Percentiles rank a stretch among this genome's conserved stretches.
Evolutionary conservation across 1,139 yeast genomes (phyloP).

Genomic region (Geotrichum fermentans): DNA sequence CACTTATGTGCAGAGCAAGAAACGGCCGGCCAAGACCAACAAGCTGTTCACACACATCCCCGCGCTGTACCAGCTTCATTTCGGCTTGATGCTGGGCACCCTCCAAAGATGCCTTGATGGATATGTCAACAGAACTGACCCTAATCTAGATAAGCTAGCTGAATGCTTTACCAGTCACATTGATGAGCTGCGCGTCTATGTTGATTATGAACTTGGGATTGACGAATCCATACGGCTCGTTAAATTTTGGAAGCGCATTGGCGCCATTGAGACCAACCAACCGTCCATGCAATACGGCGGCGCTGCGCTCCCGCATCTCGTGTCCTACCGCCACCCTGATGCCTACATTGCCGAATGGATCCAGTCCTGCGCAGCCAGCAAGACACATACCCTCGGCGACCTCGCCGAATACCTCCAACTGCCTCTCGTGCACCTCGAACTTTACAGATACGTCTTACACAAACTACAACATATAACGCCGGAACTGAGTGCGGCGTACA

Average conservation of each 20-base stretch:
- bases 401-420: conserved; percentile 28
- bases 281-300: conserved; percentile 19
- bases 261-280: conserved; percentile 19
- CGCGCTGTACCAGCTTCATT: conserved; percentile 28
- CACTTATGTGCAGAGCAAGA: conserved; percentile 23
- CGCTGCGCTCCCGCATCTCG: conserved; percentile 21
- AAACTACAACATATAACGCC: conserved; percentile 9
- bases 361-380: conserved; percentile 21
- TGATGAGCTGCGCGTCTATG: conserved; percentile 22
- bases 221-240: conserved; percentile 18
- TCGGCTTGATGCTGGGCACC: conserved; percentile 23
- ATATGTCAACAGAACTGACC: conserved; percentile 12
- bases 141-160: conserved; percentile 21
- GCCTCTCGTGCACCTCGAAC: conserved; percentile 22
- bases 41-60: conserved; percentile 28
- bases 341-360: conserved; percentile 30
- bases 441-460: conserved; percentile 9
- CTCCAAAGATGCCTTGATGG: conserved; percentile 23
- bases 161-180: conserved; percentile 18
- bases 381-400: conserved; percentile 23
- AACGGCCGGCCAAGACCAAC: conserved; percentile 22
- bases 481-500: conserved; percentile 2
- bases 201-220: conserved; percentile 22
- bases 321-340: conserved; percentile 28
- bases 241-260: conserved; percentile 20